phyloP scores from a whole-genome alignment of 2,329 filamentous ascomycete species.

The Orbilia javanica region DNA sequence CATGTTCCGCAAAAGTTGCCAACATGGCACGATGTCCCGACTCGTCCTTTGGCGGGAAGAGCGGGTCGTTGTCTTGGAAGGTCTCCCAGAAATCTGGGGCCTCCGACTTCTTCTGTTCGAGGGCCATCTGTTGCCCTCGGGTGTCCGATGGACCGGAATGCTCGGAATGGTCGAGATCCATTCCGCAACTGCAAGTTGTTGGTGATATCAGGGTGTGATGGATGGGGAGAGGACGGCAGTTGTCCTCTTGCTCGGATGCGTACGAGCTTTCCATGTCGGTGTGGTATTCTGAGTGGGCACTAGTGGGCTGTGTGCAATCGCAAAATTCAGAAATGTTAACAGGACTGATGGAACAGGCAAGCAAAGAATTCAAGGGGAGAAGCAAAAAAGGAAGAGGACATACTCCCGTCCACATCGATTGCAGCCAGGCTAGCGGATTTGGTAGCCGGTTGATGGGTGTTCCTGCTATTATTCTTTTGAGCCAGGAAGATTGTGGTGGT shows the following conservation, averaged over 20 bases:
- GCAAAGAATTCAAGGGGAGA: neutral
- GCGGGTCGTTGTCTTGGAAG: conserved; percentile 43
- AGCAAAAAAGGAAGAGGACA: neutral
- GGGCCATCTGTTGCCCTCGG: neutral
- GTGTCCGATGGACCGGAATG: neutral
- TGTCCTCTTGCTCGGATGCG: neutral
- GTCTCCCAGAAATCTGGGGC: neutral
- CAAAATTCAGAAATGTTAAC: neutral
- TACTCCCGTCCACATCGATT: neutral
- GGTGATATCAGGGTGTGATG: neutral
- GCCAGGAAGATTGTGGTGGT: neutral
- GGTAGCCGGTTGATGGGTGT: neutral
- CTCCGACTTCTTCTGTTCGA: neutral
- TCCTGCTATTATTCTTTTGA: neutral
- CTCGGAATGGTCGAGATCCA: neutral
- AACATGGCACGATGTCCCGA: conserved; percentile 27
- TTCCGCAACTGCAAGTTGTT: neutral
- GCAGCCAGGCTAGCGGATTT: neutral
- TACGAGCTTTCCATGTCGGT: neutral
- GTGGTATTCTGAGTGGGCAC: neutral
- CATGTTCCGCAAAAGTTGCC: conserved; percentile 36
- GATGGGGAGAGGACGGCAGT: neutral
- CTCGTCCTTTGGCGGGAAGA: conserved; percentile 4
- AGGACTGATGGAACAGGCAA: neutral
- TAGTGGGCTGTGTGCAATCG: neutral